A percentile compares a stretch with the other conserved stretches of the same genome.
Evolutionary conservation across 2,329 filamentous ascomycete genomes (phyloP).

Genomic region (Fusarium sp.): DNA sequence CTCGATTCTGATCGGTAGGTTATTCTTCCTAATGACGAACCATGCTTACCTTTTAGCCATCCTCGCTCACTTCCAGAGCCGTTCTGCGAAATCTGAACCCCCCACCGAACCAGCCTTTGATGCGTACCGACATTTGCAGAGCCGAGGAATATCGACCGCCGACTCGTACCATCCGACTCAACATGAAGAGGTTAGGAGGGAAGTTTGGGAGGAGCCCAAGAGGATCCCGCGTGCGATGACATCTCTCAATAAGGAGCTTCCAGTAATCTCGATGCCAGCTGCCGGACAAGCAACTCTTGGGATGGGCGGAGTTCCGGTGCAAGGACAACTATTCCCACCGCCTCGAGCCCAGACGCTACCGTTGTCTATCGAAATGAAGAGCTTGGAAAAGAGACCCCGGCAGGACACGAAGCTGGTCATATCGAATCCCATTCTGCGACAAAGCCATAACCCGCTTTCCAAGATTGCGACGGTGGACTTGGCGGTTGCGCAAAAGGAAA

Average conservation of each 20-base stretch:
- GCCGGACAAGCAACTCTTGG: slow-evolving; percentile 51
- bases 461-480: slow-evolving; percentile 64
- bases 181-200: slow-evolving; percentile 63
- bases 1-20: slow-evolving; percentile 60
- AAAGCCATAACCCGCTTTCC: slow-evolving; percentile 54
- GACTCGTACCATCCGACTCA: slow-evolving; percentile 59
- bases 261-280: slow-evolving; percentile 53
- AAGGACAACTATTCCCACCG: slow-evolving; percentile 58
- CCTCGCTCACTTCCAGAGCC: slow-evolving; percentile 52
- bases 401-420: slow-evolving; percentile 59
- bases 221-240: slow-evolving; percentile 29
- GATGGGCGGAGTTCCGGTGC: slow-evolving; percentile 54
- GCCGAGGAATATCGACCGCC: slow-evolving; percentile 50
- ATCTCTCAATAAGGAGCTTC: slow-evolving; percentile 46
- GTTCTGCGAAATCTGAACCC: slow-evolving; percentile 9
- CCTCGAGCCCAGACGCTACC: slow-evolving; percentile 48
- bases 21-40: neutral
- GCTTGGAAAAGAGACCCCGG: slow-evolving; percentile 39
- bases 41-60: slow-evolving; percentile 38
- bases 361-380: slow-evolving; percentile 23
- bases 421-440: slow-evolving; percentile 61
- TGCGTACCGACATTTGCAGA: slow-evolving; percentile 26
- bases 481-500: slow-evolving; percentile 60
- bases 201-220: slow-evolving; percentile 45
- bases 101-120: slow-evolving; percentile 16